Percentiles rank a stretch among this genome's conserved stretches.
These are phyloP conservation scores for Paraleonurus japonicus DNA, from an alignment of 257 asterid genomes.

Conservation along the genomic window DNA sequence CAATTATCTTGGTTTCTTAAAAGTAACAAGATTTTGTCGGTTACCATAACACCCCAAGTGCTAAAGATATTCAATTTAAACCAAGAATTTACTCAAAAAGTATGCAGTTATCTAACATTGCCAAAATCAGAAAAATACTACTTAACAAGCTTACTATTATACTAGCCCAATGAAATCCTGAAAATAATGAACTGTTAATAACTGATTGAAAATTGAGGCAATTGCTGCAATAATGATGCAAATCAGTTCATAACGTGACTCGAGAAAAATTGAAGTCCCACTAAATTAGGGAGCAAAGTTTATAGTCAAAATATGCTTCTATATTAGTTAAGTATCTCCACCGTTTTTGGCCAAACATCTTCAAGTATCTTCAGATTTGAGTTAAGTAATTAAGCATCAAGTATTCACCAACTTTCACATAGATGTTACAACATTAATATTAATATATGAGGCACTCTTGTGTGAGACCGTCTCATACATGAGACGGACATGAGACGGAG, in stretches of 20 bases:
- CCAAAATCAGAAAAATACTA: background rate
- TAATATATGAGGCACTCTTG: too few species aligned
- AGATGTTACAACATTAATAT: background rate
- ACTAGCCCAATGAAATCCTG: background rate
- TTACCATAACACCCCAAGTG: background rate
- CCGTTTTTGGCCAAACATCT: background rate
- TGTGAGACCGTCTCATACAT: too few species aligned
- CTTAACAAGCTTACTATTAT: background rate
- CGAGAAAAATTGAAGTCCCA: background rate
- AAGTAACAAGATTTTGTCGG: background rate
- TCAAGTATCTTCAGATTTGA: background rate
- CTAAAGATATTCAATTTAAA: background rate
- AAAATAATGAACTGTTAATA: background rate
- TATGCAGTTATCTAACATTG: background rate
- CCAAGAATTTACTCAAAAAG: background rate
- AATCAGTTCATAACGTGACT: background rate
- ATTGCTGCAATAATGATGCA: background rate
- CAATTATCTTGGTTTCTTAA: too few species aligned
- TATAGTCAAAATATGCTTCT: background rate
- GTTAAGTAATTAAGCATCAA: background rate
- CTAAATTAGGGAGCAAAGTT: background rate
- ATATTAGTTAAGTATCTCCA: too few species aligned
- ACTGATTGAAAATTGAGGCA: background rate
- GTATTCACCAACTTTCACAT: background rate
- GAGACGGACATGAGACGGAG: too few species aligned